Evolutionary conservation across 495 filamentous ascomycete species (phyloP), one percentile per base, ranked within the genome.

Genomic region (Penicillium odoratum): DNA sequence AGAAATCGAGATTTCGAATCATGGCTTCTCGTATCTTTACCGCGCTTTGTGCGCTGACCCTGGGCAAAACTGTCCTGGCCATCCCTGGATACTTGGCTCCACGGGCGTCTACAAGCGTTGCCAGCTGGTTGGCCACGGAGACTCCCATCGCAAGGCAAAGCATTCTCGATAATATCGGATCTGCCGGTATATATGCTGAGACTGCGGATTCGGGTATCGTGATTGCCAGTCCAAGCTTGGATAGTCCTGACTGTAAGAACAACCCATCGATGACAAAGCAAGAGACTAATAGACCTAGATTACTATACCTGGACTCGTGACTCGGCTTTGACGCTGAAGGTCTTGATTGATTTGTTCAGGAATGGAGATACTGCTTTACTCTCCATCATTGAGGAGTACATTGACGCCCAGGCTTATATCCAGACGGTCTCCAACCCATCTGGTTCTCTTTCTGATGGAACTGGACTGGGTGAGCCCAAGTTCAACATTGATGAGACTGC

Each of bases 221-320:
- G 15, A 74, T 90, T 67, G 87, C 87, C 16, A 83, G 78, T 56
- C 86, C 87, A 3, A 83, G 79, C 45, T 15, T 28, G 4, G 30
- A 34, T 25, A 26, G 30, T n/a, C 48, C 48, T 4, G 48, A 51
- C 28, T 51, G 48, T 51, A 34, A 33, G 48, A 33, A 6, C 4
- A 42, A 9, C 1, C 62, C 29, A 55, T 13, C 31, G 10, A 33
- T 15, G 25, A 21, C 0, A 7, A 9, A 21, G 57, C 5, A 25
- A 25, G 18, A 13, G 18, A 25, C 25, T 46, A 7, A 46, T 18
- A 26, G 9, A n/a, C 0, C 16, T 11, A 75, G 73, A 77, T 44
- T 78, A 69, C 47, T 90, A 82, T 59, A 87, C 86, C 10, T 91
- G 88, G 88, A 88, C 84, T n/a, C 76, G 88, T 56, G 88, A 90